These are phyloP conservation scores for Cladorrhinum sp. DNA, from an alignment of 2,329 filamentous ascomycete genomes.

Conservation along the genomic window DNA sequence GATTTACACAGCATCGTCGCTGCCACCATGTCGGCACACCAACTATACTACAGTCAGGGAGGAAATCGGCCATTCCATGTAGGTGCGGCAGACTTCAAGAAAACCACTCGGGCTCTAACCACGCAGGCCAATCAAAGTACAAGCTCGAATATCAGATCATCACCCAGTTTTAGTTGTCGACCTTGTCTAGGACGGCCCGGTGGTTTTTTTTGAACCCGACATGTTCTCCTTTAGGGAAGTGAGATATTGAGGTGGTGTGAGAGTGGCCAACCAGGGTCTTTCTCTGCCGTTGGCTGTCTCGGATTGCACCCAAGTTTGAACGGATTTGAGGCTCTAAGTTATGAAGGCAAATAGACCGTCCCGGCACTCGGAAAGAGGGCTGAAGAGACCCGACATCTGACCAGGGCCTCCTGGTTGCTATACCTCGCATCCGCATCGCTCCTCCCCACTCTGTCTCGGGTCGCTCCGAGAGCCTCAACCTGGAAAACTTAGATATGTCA, in stretches of 20 bases:
- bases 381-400: background rate
- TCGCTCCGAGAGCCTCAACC: background rate
- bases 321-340: background rate
- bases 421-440: background rate
- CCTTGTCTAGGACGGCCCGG: background rate
- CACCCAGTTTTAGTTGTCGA: background rate
- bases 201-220: background rate
- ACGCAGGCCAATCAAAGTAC: background rate
- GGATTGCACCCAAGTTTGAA: background rate
- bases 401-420: background rate
- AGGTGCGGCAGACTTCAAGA: background rate
- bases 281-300: too few relatives aligned
- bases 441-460: background rate
- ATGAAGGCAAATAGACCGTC: background rate
- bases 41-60: background rate
- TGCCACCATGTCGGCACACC: background rate
- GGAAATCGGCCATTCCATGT: background rate
- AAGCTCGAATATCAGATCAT: background rate
- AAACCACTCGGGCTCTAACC: background rate
- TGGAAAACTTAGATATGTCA: conserved; percentile 21
- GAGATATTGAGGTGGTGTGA: background rate
- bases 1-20: too few relatives aligned
- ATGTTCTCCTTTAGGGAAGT: background rate
- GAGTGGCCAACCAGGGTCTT: background rate
- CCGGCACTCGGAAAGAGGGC: background rate